These are phyloP conservation scores for Zychaea mexicana DNA, from an alignment of 371 early-diverging fungal genomes.

Conservation along the genomic window DNA sequence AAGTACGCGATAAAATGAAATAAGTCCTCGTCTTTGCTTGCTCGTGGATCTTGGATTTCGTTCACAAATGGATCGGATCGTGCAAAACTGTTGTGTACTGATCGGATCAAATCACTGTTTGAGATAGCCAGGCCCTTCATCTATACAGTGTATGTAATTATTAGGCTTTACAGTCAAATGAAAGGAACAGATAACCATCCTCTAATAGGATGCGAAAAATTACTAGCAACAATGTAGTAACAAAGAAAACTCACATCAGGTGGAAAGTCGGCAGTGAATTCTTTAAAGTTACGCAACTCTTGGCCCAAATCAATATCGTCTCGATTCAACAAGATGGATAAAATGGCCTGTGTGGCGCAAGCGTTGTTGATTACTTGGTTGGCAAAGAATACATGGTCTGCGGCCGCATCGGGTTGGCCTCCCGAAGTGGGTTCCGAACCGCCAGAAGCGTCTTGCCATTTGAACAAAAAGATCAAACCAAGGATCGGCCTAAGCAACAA, in stretches of 20 bases:
- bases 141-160: slow-evolving; percentile 33
- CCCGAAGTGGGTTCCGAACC: slow-evolving; percentile 26
- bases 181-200: no score
- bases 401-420: slow-evolving; percentile 28
- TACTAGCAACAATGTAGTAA: background rate
- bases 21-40: slow-evolving; percentile 74
- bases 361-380: slow-evolving; percentile 82
- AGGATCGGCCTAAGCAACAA: slow-evolving; percentile 71
- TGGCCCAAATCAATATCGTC: slow-evolving; percentile 72
- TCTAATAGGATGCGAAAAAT: no score
- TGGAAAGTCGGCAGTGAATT: slow-evolving; percentile 77
- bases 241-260: slow-evolving; percentile 63
- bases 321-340: slow-evolving; percentile 83
- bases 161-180: no score
- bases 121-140: slow-evolving; percentile 83
- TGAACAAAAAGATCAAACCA: slow-evolving; percentile 91
- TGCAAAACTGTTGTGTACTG: slow-evolving; percentile 87
- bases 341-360: slow-evolving; percentile 94
- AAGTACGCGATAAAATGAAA: slow-evolving; percentile 91
- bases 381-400: slow-evolving; percentile 73
- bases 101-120: slow-evolving; percentile 79
- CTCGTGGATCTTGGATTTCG: slow-evolving; percentile 59
- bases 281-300: slow-evolving; percentile 74
- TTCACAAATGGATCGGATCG: slow-evolving; percentile 77
- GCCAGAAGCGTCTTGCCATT: slow-evolving; percentile 66